Percentiles rank a stretch among this genome's conserved stretches.
Evolutionary conservation across 1,284 basidiomycete genomes (phyloP).

Genomic region (Melanopsichium pennsylvanicum): DNA sequence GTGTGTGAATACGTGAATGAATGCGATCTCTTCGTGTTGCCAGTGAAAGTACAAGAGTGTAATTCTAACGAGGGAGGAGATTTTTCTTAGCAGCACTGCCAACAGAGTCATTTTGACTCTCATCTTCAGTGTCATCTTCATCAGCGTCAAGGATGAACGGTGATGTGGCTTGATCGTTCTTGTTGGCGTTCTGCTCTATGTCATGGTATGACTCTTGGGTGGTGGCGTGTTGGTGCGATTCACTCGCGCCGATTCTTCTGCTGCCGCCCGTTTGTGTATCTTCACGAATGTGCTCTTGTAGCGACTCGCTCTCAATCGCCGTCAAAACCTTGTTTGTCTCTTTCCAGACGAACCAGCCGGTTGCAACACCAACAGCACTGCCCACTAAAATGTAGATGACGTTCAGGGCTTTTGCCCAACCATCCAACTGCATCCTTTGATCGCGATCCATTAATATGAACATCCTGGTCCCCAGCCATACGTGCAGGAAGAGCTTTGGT

Average conservation of each 20-base stretch:
- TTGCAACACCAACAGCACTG: slow-evolving; percentile 21
- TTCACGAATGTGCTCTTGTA: no score
- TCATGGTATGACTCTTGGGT: no score
- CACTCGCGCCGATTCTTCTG: not conserved
- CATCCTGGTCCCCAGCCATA: slow-evolving; percentile 58
- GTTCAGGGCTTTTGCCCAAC: slow-evolving; percentile 36
- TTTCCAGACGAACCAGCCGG: slow-evolving; percentile 38
- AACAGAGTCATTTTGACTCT: not conserved
- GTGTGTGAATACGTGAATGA: no score
- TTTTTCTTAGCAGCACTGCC: not conserved
- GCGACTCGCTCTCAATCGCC: slow-evolving; percentile 16
- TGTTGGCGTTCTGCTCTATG: no score
- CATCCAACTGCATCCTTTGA: slow-evolving; percentile 38
- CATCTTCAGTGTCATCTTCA: slow-evolving; percentile 7
- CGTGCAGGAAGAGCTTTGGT: slow-evolving; percentile 61
- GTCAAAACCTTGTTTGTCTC: slow-evolving; percentile 36
- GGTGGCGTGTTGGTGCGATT: no score
- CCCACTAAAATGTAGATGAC: slow-evolving; percentile 42
- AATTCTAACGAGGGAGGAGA: slow-evolving; percentile 12
- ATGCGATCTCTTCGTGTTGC: no score
- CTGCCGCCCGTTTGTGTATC: not conserved
- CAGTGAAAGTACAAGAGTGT: no score
- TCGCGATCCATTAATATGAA: slow-evolving; percentile 55
- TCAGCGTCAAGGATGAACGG: slow-evolving; percentile 32
- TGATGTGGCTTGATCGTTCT: not conserved